phyloP scores from a whole-genome alignment of 129 eudicot species.

The Arctium minus region DNA sequence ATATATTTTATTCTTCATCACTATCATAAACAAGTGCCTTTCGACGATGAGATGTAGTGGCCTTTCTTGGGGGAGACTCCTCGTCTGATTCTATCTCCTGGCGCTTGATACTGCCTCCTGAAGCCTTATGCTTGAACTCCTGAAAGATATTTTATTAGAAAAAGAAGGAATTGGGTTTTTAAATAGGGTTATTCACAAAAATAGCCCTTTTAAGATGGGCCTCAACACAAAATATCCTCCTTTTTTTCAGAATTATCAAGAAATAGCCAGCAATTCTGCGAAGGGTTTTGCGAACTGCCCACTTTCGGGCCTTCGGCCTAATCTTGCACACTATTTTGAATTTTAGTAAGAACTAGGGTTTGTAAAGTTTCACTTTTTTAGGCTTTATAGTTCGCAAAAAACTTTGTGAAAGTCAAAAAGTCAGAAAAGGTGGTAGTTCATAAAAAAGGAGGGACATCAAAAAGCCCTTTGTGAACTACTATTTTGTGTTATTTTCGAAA shows the following conservation, averaged over 20 bases:
- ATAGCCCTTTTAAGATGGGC: background rate
- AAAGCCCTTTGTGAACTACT: background rate
- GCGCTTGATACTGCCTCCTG: slow-evolving; percentile 61
- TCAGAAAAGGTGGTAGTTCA: background rate
- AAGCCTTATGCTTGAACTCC: slow-evolving; percentile 73
- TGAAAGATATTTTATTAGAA: slow-evolving; percentile 18
- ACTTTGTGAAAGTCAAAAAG: background rate
- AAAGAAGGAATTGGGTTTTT: background rate
- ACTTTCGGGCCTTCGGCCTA: background rate
- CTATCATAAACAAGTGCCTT: slow-evolving; percentile 88
- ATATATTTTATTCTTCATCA: slow-evolving; percentile 58
- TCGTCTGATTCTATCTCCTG: slow-evolving; percentile 90
- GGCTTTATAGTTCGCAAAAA: background rate
- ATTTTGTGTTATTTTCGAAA: background rate
- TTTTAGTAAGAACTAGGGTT: background rate
- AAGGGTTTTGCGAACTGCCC: background rate
- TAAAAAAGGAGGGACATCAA: background rate
- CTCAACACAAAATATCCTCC: background rate
- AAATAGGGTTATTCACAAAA: background rate
- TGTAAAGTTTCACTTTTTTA: background rate
- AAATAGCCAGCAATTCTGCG: background rate
- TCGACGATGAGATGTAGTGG: slow-evolving; percentile 67
- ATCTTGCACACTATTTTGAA: background rate
- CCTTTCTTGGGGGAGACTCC: slow-evolving; percentile 73
- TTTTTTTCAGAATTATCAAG: background rate